Percentiles rank a stretch among this genome's conserved stretches.
phyloP scores from a whole-genome alignment of 768 basidiomycete species.

The Hemileccinum rubropunctum region DNA sequence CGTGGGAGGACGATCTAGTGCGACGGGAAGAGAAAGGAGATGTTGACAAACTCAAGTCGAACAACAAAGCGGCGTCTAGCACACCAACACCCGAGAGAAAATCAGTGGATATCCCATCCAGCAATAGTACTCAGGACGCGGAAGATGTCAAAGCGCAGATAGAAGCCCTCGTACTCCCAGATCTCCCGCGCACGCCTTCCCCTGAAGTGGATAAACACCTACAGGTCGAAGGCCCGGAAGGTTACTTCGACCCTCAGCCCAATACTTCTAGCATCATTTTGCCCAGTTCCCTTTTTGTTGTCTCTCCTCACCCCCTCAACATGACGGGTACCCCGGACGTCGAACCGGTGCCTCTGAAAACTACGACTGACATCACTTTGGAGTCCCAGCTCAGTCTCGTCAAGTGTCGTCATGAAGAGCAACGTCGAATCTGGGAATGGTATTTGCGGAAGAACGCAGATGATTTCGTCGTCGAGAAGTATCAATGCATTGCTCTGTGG shows the following conservation, averaged over 20 bases:
- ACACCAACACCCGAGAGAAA: constrained; percentile 32
- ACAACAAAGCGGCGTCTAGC: constrained; percentile 17
- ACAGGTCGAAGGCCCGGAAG: constrained; percentile 31
- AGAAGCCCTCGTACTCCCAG: constrained; percentile 45
- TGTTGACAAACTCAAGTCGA: constrained; percentile 13
- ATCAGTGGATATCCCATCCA: constrained; percentile 1
- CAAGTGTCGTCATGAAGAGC: constrained; percentile 82
- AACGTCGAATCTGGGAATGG: constrained; percentile 93
- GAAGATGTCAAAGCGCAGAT: constrained; percentile 69
- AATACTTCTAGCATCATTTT: constrained; percentile 27
- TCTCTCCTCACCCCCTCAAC: constrained; percentile 30
- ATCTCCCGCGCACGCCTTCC: constrained; percentile 39
- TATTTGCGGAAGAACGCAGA: constrained; percentile 83
- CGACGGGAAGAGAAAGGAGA: constrained; percentile 65
- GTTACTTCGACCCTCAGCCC: constrained; percentile 45
- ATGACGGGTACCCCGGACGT: constrained; percentile 32
- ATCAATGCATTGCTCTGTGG: constrained; percentile 82
- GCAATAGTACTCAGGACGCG: constrained; percentile 24
- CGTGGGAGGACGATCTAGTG: constrained; percentile 87
- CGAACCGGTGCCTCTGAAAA: constrained; percentile 49
- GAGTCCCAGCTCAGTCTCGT: constrained; percentile 71
- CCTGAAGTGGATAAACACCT: constrained; percentile 26
- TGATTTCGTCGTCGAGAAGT: constrained; percentile 88
- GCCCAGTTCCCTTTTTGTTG: constrained; percentile 30
- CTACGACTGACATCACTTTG: constrained; percentile 63